A percentile compares a stretch with the other conserved stretches of the same genome.
These are phyloP conservation scores for Pythium aquatile DNA, from an alignment of 352 stramenopile genomes.

Conservation along the genomic window DNA sequence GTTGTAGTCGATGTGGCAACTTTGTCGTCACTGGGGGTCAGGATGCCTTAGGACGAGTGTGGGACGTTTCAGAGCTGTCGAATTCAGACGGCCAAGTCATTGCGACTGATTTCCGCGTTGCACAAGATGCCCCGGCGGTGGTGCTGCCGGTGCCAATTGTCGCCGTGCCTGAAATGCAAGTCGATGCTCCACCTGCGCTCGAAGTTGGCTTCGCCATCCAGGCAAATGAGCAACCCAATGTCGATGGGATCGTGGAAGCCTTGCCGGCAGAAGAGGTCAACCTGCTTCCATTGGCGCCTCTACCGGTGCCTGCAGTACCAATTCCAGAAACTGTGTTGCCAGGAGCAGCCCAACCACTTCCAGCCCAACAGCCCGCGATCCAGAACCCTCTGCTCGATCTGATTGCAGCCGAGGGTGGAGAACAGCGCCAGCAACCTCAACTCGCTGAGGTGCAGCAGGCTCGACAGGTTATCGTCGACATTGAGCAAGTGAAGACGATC, in stretches of 20 bases:
- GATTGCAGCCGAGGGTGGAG: neutral
- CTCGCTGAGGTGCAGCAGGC: conserved; percentile 20
- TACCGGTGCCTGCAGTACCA: neutral
- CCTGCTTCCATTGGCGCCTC: neutral
- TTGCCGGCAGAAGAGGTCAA: neutral
- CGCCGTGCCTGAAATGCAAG: neutral
- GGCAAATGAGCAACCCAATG: neutral
- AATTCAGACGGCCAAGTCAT: conserved; percentile 14
- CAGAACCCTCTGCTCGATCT: neutral
- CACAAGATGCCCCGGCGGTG: conserved; percentile 6
- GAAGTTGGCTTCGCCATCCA: neutral
- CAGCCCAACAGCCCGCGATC: neutral
- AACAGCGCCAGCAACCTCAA: conserved; percentile 22
- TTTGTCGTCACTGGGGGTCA: conserved; percentile 90
- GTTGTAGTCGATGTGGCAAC: conserved; percentile 59
- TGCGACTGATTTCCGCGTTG: conserved; percentile 21
- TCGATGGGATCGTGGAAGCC: neutral
- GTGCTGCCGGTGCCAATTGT: neutral
- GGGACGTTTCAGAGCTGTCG: conserved; percentile 46
- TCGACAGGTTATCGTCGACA: conserved; percentile 16
- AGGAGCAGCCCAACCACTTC: neutral
- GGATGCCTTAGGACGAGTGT: conserved; percentile 88
- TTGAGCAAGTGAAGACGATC: conserved; percentile 21
- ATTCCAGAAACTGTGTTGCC: neutral
- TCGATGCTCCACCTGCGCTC: neutral